A percentile compares a stretch with the other conserved stretches of the same genome.
Conservation (phyloP, 345 rosid genomes). For the Trapa incisa region DNA sequence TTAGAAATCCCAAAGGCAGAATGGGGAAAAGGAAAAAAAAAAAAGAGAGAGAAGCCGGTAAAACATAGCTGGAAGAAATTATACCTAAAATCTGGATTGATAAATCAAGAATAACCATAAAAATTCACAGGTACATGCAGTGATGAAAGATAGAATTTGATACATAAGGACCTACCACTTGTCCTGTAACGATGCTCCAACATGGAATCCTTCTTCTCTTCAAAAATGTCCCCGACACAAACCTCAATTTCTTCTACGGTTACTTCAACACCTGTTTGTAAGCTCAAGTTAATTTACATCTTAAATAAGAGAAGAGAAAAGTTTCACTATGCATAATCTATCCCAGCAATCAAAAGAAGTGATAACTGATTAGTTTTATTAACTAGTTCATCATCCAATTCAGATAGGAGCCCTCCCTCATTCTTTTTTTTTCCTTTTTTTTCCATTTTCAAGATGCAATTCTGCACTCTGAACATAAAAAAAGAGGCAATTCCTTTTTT, state of each 20-base stretch:
- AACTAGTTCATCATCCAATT: too few species aligned
- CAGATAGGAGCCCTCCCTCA: too few species aligned
- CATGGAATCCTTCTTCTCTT: conserved; percentile 44
- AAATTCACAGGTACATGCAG: neutral
- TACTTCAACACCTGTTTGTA: conserved; percentile 70
- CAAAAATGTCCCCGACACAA: conserved; percentile 51
- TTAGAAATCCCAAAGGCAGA: neutral
- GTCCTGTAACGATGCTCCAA: conserved; percentile 71
- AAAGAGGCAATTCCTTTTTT: too few species aligned
- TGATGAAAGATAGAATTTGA: neutral
- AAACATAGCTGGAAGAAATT: neutral
- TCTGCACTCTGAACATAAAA: too few species aligned
- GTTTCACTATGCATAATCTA: neutral
- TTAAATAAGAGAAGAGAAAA: conserved; percentile 7
- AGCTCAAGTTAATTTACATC: conserved; percentile 13
- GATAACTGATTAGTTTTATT: neutral
- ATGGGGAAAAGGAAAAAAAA: too few species aligned
- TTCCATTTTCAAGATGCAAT: too few species aligned
- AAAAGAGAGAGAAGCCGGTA: neutral
- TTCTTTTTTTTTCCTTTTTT: too few species aligned
- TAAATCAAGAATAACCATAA: neutral
- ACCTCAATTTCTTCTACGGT: conserved; percentile 52
- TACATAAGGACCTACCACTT: conserved; percentile 48
- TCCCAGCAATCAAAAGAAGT: neutral
- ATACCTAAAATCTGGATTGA: neutral